Evolutionary conservation across 352 stramenopile genomes (phyloP).

Genomic region (Phytophthora constricta): DNA sequence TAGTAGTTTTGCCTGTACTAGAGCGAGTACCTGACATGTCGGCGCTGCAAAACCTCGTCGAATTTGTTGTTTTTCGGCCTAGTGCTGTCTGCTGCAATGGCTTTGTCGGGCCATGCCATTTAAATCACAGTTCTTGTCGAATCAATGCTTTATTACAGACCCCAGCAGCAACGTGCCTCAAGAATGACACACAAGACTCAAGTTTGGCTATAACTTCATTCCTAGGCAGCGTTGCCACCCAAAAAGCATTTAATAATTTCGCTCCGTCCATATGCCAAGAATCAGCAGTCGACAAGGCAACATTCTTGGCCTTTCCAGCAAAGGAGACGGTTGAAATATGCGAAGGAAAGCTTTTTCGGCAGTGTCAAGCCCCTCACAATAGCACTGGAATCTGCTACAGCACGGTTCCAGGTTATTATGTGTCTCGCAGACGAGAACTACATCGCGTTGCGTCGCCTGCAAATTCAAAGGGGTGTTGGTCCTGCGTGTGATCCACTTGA

Average conservation of each 20-base stretch:
- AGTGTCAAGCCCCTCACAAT: conserved; percentile 24
- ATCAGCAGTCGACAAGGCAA: neutral
- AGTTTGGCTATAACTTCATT: conserved; percentile 5
- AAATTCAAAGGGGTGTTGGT: conserved; percentile 33
- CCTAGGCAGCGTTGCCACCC: conserved; percentile 2
- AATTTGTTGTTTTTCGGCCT: conserved; percentile 23
- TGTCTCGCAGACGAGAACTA: conserved; percentile 29
- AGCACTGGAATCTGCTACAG: conserved; percentile 25
- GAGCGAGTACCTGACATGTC: conserved; percentile 25
- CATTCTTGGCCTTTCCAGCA: conserved; percentile 5
- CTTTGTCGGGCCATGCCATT: conserved; percentile 12
- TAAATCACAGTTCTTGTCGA: conserved; percentile 17
- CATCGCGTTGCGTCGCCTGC: conserved; percentile 27
- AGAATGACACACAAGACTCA: neutral
- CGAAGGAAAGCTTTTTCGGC: conserved; percentile 25
- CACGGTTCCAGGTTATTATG: conserved; percentile 27
- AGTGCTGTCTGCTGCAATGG: conserved; percentile 28
- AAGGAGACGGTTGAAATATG: conserved; percentile 27
- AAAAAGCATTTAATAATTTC: conserved; percentile 13
- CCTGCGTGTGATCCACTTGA: conserved; percentile 27
- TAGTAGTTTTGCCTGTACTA: conserved; percentile 18
- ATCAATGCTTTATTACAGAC: conserved; percentile 2
- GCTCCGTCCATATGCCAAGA: conserved; percentile 7
- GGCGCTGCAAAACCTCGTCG: conserved; percentile 13
- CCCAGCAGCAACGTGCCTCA: conserved; percentile 12